Percentiles rank a stretch among this genome's conserved stretches.
Conservation (phyloP, 768 basidiomycete species). For the Russula ochroleuca region DNA sequence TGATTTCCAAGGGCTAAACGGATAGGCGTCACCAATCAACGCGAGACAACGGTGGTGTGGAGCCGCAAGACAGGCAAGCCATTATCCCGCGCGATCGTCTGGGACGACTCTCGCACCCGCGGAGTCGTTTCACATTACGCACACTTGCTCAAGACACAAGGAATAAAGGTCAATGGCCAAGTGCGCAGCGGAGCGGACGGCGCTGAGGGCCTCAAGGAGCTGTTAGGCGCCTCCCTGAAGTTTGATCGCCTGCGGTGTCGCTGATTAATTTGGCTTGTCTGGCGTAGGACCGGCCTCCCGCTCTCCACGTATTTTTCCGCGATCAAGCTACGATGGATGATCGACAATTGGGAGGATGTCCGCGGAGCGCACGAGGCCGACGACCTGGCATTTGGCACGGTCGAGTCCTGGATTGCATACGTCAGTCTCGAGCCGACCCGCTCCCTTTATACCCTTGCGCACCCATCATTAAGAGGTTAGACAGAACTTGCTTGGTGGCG, state of each 20-base stretch:
- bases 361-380: slow-evolving; percentile 72
- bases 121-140: slow-evolving; percentile 78
- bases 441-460: background rate
- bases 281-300: slow-evolving; percentile 78
- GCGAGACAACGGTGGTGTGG: slow-evolving; percentile 95
- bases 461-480: slow-evolving; percentile 3
- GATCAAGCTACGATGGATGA: slow-evolving; percentile 96
- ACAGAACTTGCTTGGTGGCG: slow-evolving; percentile 83
- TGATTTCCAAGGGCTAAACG: slow-evolving; percentile 1
- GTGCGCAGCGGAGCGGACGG: slow-evolving; percentile 71
- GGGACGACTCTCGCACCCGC: slow-evolving; percentile 94
- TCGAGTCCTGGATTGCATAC: slow-evolving; percentile 95
- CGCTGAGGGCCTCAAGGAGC: slow-evolving; percentile 55
- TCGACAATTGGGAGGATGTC: slow-evolving; percentile 78
- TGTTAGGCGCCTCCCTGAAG: slow-evolving; percentile 48
- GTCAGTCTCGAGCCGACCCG: slow-evolving; percentile 44
- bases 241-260: background rate
- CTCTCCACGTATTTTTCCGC: slow-evolving; percentile 98
- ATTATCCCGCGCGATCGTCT: slow-evolving; percentile 86
- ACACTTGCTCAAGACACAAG: slow-evolving; percentile 62
- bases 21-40: slow-evolving; percentile 93
- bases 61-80: slow-evolving; percentile 85
- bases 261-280: slow-evolving; percentile 24
- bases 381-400: slow-evolving; percentile 86
- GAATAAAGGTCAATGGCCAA: slow-evolving; percentile 67